Conservation (phyloP, 2,329 filamentous ascomycete genomes). For the Claviceps sp. region DNA sequence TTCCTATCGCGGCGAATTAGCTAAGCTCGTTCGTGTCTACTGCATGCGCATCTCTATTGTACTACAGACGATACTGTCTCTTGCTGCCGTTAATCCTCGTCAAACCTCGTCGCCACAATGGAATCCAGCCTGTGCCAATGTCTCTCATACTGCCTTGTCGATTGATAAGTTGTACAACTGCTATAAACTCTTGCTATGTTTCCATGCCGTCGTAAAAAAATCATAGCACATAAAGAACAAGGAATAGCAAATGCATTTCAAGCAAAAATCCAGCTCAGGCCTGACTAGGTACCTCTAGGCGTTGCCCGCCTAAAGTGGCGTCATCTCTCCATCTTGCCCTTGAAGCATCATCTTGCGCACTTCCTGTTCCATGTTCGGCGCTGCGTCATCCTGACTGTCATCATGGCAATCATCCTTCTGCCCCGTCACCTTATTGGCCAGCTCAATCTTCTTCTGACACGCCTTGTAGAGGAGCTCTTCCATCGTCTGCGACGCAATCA, state of each 20-base stretch:
- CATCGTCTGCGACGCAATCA: slow-evolving; percentile 71
- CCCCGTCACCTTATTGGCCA: slow-evolving; percentile 52
- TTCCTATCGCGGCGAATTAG: too few relatives aligned
- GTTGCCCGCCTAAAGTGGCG: slow-evolving; percentile 21
- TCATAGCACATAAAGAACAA: neutral
- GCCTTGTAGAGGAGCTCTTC: slow-evolving; percentile 89
- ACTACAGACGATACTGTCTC: neutral
- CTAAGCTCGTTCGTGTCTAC: too few relatives aligned
- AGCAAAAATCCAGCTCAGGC: neutral
- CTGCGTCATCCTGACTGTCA: slow-evolving; percentile 16
- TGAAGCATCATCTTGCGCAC: slow-evolving; percentile 29
- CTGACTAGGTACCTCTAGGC: neutral
- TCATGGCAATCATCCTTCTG: slow-evolving; percentile 18
- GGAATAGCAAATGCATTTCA: neutral
- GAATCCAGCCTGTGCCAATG: neutral
- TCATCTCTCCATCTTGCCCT: slow-evolving; percentile 20
- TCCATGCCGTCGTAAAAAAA: neutral
- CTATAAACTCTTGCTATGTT: neutral
- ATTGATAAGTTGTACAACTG: neutral
- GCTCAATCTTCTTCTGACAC: slow-evolving; percentile 81
- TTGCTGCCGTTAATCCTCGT: neutral
- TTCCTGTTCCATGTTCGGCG: slow-evolving; percentile 28
- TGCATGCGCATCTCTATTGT: too few relatives aligned
- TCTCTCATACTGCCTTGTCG: neutral
- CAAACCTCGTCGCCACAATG: neutral